phyloP scores from a whole-genome alignment of 1,284 basidiomycete species.

The Fomes fomentarius region DNA sequence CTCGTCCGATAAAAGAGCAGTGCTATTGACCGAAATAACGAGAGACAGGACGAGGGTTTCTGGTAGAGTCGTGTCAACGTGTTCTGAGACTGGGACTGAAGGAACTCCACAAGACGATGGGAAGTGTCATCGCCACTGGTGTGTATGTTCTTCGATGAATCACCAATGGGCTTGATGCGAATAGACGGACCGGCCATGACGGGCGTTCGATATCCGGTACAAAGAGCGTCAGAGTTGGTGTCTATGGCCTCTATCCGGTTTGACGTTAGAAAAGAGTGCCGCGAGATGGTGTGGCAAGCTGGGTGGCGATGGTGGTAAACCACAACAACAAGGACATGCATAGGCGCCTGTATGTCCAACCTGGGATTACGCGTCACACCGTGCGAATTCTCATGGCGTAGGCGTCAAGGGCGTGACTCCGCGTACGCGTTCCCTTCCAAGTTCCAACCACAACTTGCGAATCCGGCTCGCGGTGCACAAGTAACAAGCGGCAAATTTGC shows the following conservation, averaged over 20 bases:
- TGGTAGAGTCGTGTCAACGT: conserved; percentile 87
- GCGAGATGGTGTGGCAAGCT: no score
- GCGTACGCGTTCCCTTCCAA: conserved; percentile 11
- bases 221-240: not conserved
- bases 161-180: conserved; percentile 17
- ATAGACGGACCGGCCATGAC: conserved; percentile 20
- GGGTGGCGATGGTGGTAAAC: conserved; percentile 2
- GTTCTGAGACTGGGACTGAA: conserved; percentile 85
- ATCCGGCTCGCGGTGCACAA: no score
- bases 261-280: no score
- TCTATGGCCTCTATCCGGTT: no score
- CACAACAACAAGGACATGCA: conserved; percentile 2
- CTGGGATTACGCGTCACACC: conserved; percentile 5
- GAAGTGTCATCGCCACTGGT: conserved; percentile 31
- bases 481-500: no score
- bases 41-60: conserved; percentile 90
- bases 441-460: not conserved
- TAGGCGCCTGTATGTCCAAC: conserved; percentile 4
- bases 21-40: conserved; percentile 80
- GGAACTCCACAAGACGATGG: conserved; percentile 78
- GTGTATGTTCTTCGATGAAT: conserved; percentile 13
- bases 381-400: not conserved
- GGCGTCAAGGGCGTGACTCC: not conserved
- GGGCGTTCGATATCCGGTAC: no score
- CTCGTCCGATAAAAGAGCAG: conserved; percentile 10